Base-by-base conservation (phyloP, 2,329 filamentous ascomycete species). In the Colletotrichum musicola region DNA sequence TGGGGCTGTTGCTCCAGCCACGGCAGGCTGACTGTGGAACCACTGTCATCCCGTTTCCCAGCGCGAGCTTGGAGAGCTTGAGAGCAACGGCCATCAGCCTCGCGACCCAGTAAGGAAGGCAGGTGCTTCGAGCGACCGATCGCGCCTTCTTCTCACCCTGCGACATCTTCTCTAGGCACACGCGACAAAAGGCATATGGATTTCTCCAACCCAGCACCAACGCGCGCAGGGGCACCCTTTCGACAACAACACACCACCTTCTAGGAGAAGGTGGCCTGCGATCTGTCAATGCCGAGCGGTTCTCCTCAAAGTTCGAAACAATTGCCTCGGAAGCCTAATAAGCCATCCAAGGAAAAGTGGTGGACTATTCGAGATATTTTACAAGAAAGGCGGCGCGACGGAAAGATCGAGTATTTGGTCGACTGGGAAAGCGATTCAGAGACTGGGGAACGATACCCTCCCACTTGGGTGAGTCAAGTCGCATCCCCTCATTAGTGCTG, bases 361-460 rank as follows among this genome's bases (percentile, higher is more conserved):
- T 81, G 63, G 35, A 69, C 55, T 13, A 79, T 82, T 66, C 74
- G 69, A n/a, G 71, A 70, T 12, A 81, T 83, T 30, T 59, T 82
- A 54, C 74, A 77, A 54, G 80, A 83, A 72, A 75, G 74, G 65
- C 42, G 58, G 12, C 58, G 70, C 44, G 72, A 72, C 6, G 75
- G 73, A 30, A 67, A 68, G 42, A 70, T 75, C 14, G 72, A 80
- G 63, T 83, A 81, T 51, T 69, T 81, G 18, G 77, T 83, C 14
- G 77, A 81, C 63, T 83, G 81, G 80, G 78, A 78, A 60, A 74
- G 77, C 68, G 72, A 79, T 60, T 25, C 58, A 22, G 60, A 66
- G 4, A 79, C 79, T 3, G 78, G 79, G 38, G 69, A 81, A 63
- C 27, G 62, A 14, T 81, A 78, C 66, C 30, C 67, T 30, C 75